Evolutionary conservation across 2,329 filamentous ascomycete species (phyloP), one percentile per base, ranked within the genome.

Genomic region (Onygenales sp.): DNA sequence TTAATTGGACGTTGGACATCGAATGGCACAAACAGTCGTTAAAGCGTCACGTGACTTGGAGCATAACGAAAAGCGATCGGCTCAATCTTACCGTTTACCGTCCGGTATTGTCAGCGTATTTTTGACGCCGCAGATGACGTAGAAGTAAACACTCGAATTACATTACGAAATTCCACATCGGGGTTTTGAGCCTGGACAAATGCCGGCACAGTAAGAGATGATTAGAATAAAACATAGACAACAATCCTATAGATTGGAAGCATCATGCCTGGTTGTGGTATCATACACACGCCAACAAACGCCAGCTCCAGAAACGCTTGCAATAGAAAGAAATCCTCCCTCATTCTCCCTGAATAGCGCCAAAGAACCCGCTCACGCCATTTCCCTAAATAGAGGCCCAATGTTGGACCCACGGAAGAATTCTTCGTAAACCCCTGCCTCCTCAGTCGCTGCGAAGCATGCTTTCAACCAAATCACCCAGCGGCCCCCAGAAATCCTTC

Each of bases 401-500:
- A 27, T 34, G 17, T 27, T 21, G 11, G 4, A 13, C 39, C 11
- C 3, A 2, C 10, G 31, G 31, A 33, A 43, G 31, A 13, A 27
- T 27, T 34, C 11, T 37, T 6, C 21, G 36, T n/a, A 14, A 34
- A 21, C 17, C 54, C 14, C 10, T 17, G 27, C 11, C 17, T 14
- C 6, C 31, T 78, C 63, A 95, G 69, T 97, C 93, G 66, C 90
- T 96, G 73, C 85, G 85, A 74, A 97, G 73, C 91, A 98, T 98
- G 70, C 89, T 97, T 69, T 98, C 93, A 49, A 98, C 93, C 60
- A 98, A 75, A 70, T 98, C 93, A 9, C 92, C 92, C 54, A 98
- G 70, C 10, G 93, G 93, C 1, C 93, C 93, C 86, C 92, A 98
- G 75, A 92, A 98, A 70, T 98, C 93, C 72, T 95, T 91, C 49